Percentiles rank a stretch among this genome's conserved stretches.
These are phyloP conservation scores for Solanum lignicaule DNA, from an alignment of 257 asterid species.

Conservation along the genomic window DNA sequence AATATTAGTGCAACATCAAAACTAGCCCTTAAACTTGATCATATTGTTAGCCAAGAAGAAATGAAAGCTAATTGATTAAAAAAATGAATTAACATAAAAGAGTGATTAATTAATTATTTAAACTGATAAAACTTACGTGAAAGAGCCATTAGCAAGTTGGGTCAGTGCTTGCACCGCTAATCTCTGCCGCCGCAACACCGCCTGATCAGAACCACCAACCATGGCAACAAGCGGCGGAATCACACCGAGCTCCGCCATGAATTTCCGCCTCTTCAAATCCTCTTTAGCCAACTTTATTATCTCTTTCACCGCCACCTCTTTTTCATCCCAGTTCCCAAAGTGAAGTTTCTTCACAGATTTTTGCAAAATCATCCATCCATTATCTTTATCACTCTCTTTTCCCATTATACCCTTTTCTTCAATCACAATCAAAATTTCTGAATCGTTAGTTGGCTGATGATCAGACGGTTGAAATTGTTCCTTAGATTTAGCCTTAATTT, in stretches of 20 bases:
- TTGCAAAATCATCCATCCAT: constrained; percentile 38
- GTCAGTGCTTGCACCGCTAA: constrained; percentile 54
- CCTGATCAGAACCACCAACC: constrained; percentile 48
- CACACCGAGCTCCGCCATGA: constrained; percentile 87
- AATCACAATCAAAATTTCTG: neutral
- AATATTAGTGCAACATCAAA: neutral
- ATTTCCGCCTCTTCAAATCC: constrained; percentile 41
- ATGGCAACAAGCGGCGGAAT: constrained; percentile 80
- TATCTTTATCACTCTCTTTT: neutral
- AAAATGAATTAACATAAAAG: too few relatives aligned
- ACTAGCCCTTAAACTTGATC: neutral
- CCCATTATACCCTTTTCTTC: constrained; percentile 7
- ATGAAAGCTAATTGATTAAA: too few relatives aligned
- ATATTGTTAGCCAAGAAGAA: neutral
- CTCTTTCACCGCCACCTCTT: constrained; percentile 57
- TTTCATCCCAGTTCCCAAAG: constrained; percentile 78
- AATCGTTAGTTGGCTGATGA: neutral
- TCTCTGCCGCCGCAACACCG: constrained; percentile 37
- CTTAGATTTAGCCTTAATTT: constrained; percentile 10
- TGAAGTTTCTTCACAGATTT: constrained; percentile 74
- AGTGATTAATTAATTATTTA: too few relatives aligned
- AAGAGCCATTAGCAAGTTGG: constrained; percentile 60
- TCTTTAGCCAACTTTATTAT: constrained; percentile 51
- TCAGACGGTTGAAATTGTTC: constrained; percentile 4
- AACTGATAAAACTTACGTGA: constrained; percentile 51